Percentiles rank a stretch among this genome's conserved stretches.
phyloP scores from a whole-genome alignment of 164 flowering plant genomes.

The Macadamia integrifolia region DNA sequence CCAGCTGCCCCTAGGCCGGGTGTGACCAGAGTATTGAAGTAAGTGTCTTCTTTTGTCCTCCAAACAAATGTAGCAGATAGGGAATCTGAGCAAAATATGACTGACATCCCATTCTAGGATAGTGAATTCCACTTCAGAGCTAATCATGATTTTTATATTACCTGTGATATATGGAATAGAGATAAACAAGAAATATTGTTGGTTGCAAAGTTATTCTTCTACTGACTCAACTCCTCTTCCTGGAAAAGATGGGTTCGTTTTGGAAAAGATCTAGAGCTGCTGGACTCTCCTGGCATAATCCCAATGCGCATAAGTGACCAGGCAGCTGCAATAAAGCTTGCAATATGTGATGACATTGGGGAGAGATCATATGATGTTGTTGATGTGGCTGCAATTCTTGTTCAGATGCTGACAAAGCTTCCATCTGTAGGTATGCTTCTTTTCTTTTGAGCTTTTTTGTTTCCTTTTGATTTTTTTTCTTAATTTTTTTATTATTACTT shows the following conservation, averaged over 20 bases:
- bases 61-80: background rate
- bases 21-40: conserved; percentile 89
- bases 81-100: background rate
- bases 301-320: conserved; percentile 98
- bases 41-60: conserved; percentile 15
- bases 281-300: conserved; percentile 94
- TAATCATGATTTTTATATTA: background rate
- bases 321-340: conserved; percentile 89
- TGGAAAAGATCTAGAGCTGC: conserved; percentile 79
- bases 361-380: conserved; percentile 82
- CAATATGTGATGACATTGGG: conserved; percentile 97
- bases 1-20: conserved; percentile 98
- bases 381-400: conserved; percentile 93
- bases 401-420: conserved; percentile 69
- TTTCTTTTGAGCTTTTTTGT: conserved; percentile 2
- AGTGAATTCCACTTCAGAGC: background rate
- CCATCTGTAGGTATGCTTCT: conserved; percentile 62
- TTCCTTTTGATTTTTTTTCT: no score
- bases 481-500: no score
- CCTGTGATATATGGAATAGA: background rate
- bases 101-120: background rate
- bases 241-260: conserved; percentile 78
- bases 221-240: conserved; percentile 8
- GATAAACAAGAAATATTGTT: background rate
- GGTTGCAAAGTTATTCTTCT: background rate